Percentiles rank a stretch among this genome's conserved stretches.
Conservation (phyloP, 805 yeast genomes). For the Yamadazyma sp. region DNA sequence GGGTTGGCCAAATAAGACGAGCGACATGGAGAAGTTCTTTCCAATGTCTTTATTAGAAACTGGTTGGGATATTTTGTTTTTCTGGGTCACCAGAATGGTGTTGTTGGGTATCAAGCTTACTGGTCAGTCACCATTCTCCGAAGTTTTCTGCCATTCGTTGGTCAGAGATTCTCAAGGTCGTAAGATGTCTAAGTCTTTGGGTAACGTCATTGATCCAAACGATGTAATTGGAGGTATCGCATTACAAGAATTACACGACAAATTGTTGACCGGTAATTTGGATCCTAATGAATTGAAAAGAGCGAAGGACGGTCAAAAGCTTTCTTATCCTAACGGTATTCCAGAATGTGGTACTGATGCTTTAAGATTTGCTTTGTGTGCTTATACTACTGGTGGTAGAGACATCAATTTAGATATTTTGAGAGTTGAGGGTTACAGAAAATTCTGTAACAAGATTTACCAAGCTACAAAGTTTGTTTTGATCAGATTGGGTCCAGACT, state of each 20-base stretch:
- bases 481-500: conserved; percentile 88
- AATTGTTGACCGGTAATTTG: conserved; percentile 77
- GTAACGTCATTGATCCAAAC: conserved; percentile 94
- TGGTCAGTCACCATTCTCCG: conserved; percentile 88
- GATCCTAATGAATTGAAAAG: conserved; percentile 85
- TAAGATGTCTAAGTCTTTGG: conserved; percentile 97
- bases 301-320: conserved; percentile 84
- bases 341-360: conserved; percentile 99
- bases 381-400: conserved; percentile 98
- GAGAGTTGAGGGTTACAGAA: conserved; percentile 98
- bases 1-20: conserved; percentile 88
- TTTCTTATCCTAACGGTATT: conserved; percentile 93
- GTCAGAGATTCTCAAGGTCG: conserved; percentile 99
- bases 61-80: conserved; percentile 98
- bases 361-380: conserved; percentile 95
- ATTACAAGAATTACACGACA: conserved; percentile 73
- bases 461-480: conserved; percentile 97
- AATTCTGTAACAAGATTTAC: conserved; percentile 98
- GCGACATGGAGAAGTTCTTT: conserved; percentile 73
- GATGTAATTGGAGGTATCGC: conserved; percentile 91
- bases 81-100: conserved; percentile 98
- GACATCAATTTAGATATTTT: conserved; percentile 94
- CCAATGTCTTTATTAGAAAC: conserved; percentile 96
- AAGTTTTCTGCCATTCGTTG: conserved; percentile 96
- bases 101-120: conserved; percentile 87